Evolutionary conservation across 805 yeast species (phyloP).

Genomic region (Scheffersomyces ergatensis): DNA sequence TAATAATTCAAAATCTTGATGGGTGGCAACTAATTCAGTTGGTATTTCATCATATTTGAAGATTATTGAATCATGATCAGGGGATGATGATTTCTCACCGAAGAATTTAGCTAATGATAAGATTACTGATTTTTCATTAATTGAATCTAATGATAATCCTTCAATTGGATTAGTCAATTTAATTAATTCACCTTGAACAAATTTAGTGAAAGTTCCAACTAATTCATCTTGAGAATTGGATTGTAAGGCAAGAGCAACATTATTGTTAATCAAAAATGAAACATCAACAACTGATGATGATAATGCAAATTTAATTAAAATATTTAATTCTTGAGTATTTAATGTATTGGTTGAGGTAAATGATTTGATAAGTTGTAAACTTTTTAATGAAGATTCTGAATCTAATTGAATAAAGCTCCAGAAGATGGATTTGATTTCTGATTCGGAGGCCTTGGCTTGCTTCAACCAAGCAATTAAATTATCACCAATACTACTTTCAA

Average conservation of each 20-base stretch:
- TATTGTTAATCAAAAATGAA: slow-evolving; percentile 40
- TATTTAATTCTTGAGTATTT: slow-evolving; percentile 21
- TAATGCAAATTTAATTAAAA: slow-evolving; percentile 35
- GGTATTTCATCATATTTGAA: slow-evolving; percentile 40
- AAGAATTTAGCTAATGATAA: slow-evolving; percentile 40
- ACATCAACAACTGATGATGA: slow-evolving; percentile 36
- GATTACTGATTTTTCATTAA: slow-evolving; percentile 35
- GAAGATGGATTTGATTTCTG: slow-evolving; percentile 26
- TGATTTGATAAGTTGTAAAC: slow-evolving; percentile 33
- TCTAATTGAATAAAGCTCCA: slow-evolving; percentile 40
- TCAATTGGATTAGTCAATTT: slow-evolving; percentile 15
- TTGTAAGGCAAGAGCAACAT: slow-evolving; percentile 32
- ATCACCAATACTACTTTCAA: slow-evolving; percentile 33
- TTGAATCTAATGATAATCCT: slow-evolving; percentile 16
- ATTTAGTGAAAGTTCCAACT: slow-evolving; percentile 26
- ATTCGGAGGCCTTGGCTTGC: slow-evolving; percentile 27
- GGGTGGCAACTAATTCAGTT: slow-evolving; percentile 20
- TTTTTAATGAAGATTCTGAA: slow-evolving; percentile 19
- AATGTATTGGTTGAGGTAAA: slow-evolving; percentile 29
- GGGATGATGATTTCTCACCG: slow-evolving; percentile 15
- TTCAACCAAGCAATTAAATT: slow-evolving; percentile 36
- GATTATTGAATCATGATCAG: slow-evolving; percentile 17
- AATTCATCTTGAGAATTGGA: slow-evolving; percentile 24
- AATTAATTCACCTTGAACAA: slow-evolving; percentile 32
- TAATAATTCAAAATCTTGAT: slow-evolving; percentile 36